Percentiles rank a stretch among this genome's conserved stretches.
phyloP scores from a whole-genome alignment of 108 stramenopile genomes.

The Mediolabrus comicus region DNA sequence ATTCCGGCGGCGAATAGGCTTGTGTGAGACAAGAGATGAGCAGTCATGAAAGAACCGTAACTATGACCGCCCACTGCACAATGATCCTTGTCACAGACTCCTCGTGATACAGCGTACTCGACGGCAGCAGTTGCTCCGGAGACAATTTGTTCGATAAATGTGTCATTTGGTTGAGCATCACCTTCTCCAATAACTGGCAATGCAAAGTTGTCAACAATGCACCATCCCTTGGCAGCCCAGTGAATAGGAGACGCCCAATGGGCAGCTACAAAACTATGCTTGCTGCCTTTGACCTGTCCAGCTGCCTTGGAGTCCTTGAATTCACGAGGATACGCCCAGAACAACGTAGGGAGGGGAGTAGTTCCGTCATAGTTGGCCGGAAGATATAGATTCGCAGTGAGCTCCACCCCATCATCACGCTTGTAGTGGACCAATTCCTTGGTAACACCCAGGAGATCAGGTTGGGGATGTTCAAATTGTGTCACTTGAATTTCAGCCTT shows the following conservation, averaged over 20 bases:
- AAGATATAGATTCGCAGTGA: constrained; percentile 50
- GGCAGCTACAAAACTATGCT: constrained; percentile 41
- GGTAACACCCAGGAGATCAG: constrained; percentile 43
- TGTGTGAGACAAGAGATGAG: constrained; percentile 54
- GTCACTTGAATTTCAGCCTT: constrained; percentile 39
- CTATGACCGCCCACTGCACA: constrained; percentile 58
- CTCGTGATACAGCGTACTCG: constrained; percentile 37
- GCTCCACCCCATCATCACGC: constrained; percentile 49
- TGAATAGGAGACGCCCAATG: constrained; percentile 50
- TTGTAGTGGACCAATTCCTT: constrained; percentile 50
- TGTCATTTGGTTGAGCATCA: constrained; percentile 52
- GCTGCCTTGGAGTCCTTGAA: constrained; percentile 48
- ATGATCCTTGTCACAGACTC: constrained; percentile 44
- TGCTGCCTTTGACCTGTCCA: constrained; percentile 47
- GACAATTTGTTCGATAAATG: constrained; percentile 52
- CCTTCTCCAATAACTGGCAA: constrained; percentile 49
- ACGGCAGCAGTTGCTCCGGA: constrained; percentile 53
- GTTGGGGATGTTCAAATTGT: constrained; percentile 48
- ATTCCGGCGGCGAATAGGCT: constrained; percentile 40
- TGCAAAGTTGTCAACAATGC: constrained; percentile 47
- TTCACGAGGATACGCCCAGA: constrained; percentile 58
- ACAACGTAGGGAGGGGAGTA: constrained; percentile 39
- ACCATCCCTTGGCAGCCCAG: constrained; percentile 55
- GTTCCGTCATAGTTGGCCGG: constrained; percentile 49
- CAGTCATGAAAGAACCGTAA: constrained; percentile 55